phyloP scores from a whole-genome alignment of 2,329 filamentous ascomycete genomes.

The Sphaerulina populicola region DNA sequence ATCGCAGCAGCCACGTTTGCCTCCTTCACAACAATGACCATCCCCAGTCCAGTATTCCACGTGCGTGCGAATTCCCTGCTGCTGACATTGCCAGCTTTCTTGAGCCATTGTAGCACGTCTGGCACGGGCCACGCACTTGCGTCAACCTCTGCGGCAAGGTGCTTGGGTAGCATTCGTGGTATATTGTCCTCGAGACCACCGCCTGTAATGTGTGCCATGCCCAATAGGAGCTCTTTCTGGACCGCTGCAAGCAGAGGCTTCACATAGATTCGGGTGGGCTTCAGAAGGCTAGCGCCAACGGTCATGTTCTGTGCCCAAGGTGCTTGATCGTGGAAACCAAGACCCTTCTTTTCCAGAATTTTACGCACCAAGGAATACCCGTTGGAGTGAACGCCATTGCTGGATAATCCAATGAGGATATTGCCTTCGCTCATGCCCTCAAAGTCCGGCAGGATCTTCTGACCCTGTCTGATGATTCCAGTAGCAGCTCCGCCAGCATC shows the following conservation, averaged over 20 bases:
- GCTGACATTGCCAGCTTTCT: conserved; percentile 60
- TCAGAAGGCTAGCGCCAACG: conserved; percentile 70
- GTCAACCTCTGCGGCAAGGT: conserved; percentile 73
- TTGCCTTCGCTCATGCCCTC: conserved; percentile 73
- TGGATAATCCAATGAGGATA: conserved; percentile 74
- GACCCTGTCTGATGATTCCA: conserved; percentile 63
- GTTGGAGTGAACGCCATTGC: conserved; percentile 87
- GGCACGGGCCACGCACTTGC: conserved; percentile 67
- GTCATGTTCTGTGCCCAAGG: conserved; percentile 63
- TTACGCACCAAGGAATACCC: conserved; percentile 94
- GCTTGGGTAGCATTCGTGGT: conserved; percentile 76
- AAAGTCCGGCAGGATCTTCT: conserved; percentile 64
- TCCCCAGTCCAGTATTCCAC: conserved; percentile 91
- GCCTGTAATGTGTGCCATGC: conserved; percentile 93
- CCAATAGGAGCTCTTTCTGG: conserved; percentile 63
- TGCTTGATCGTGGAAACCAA: conserved; percentile 62
- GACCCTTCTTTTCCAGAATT: conserved; percentile 66
- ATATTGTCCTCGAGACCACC: conserved; percentile 91
- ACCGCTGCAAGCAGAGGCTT: conserved; percentile 55
- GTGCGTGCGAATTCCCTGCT: conserved; percentile 77
- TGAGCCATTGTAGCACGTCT: conserved; percentile 79
- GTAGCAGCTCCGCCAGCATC: conserved; percentile 87
- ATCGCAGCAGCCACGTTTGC: conserved; percentile 55
- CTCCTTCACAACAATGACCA: conserved; percentile 74
- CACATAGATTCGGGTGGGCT: conserved; percentile 91